Conservation (phyloP, 768 basidiomycete genomes). For the Tremella fuciformis region DNA sequence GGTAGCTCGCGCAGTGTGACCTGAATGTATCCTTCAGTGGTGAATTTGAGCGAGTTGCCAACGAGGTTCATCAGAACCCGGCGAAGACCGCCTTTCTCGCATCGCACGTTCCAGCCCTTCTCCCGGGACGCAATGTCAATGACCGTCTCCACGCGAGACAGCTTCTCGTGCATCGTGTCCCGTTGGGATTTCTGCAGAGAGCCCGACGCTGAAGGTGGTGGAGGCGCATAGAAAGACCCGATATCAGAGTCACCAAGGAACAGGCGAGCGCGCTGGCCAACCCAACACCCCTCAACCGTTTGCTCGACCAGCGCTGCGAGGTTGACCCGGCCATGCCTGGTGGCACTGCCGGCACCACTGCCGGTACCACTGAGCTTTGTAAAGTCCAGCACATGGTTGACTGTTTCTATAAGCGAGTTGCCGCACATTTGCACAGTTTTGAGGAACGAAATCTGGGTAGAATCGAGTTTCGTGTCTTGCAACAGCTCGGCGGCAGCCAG, state of each 20-base stretch:
- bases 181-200: conserved; percentile 37
- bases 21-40: conserved; percentile 82
- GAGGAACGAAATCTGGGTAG: conserved; percentile 78
- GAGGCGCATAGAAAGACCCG: conserved; percentile 87
- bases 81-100: conserved; percentile 88
- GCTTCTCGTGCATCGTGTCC: conserved; percentile 48
- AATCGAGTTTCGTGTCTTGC: conserved; percentile 73
- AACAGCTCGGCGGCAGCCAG: conserved; percentile 89
- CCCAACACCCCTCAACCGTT: conserved; percentile 83
- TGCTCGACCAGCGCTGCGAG: conserved; percentile 49
- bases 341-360: conserved; percentile 65
- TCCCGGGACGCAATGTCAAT: conserved; percentile 75
- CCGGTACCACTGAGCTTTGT: conserved; percentile 87
- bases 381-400: conserved; percentile 94
- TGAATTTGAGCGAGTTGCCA: conserved; percentile 91
- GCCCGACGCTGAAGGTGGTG: conserved; percentile 56
- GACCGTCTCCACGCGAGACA: conserved; percentile 71
- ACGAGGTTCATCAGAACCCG: conserved; percentile 92
- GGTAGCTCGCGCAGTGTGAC: conserved; percentile 74
- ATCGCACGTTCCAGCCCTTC: conserved; percentile 79
- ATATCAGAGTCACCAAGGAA: conserved; percentile 72
- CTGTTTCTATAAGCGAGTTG: conserved; percentile 91
- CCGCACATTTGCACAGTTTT: conserved; percentile 93
- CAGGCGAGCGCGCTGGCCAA: conserved; percentile 80
- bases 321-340: conserved; percentile 57